Evolutionary conservation across 106 monocot species (phyloP).

Genomic region (Vanilla planifolia): DNA sequence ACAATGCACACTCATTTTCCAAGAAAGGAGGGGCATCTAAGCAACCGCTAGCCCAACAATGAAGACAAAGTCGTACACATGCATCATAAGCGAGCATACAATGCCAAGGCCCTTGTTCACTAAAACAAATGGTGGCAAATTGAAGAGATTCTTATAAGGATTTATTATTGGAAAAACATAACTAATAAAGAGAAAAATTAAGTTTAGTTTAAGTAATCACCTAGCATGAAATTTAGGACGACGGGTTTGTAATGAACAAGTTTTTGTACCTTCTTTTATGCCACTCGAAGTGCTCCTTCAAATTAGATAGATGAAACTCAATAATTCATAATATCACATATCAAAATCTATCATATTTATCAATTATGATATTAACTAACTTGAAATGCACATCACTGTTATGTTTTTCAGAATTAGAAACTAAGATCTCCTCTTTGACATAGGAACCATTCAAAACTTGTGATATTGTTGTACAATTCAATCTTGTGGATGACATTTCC

Average conservation of each 20-base stretch:
- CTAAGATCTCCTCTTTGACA: conserved; percentile 15
- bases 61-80: conserved; percentile 86
- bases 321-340: not conserved
- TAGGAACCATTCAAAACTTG: conserved; percentile 22
- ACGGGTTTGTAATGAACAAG: conserved; percentile 54
- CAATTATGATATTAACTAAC: not conserved
- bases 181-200: not conserved
- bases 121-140: conserved; percentile 22
- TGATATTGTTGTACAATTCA: conserved; percentile 5
- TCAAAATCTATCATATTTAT: too few relatives aligned
- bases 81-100: conserved; percentile 94
- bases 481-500: conserved; percentile 11
- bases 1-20: conserved; percentile 82
- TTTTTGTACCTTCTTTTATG: conserved; percentile 24
- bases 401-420: conserved; percentile 23
- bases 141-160: too few relatives aligned
- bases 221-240: conserved; percentile 81
- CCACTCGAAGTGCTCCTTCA: conserved; percentile 28
- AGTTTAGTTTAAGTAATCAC: conserved; percentile 35
- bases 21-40: conserved; percentile 90
- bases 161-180: too few relatives aligned
- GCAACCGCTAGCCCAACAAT: conserved; percentile 96
- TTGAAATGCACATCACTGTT: conserved; percentile 7
- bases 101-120: conserved; percentile 84
- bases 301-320: conserved; percentile 2